Conservation (phyloP, 2,329 filamentous ascomycete species). For the Calycina marina region DNA sequence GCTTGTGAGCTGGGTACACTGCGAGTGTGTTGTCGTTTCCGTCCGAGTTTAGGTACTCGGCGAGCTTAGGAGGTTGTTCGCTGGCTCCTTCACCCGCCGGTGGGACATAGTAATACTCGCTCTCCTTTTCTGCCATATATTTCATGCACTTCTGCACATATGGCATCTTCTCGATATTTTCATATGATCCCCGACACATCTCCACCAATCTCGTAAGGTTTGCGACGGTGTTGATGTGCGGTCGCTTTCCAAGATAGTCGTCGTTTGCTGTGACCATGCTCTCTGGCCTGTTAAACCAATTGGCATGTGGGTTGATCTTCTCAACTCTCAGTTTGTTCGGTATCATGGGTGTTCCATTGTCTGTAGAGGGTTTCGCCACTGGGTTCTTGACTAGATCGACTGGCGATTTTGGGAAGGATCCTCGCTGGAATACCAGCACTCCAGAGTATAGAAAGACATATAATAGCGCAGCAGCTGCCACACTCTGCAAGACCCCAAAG, state of each 20-base stretch:
- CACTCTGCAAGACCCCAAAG: constrained; percentile 18
- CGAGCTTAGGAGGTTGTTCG: constrained; percentile 18
- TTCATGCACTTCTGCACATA: constrained; percentile 36
- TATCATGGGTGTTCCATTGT: constrained; percentile 6
- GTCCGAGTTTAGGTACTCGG: constrained; percentile 23
- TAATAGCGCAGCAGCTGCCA: constrained; percentile 16
- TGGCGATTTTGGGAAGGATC: constrained; percentile 15
- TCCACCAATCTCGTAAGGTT: constrained; percentile 36
- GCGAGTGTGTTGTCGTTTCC: constrained; percentile 21
- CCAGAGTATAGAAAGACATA: constrained; percentile 18
- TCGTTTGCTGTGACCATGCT: constrained; percentile 34
- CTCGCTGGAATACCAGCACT: constrained; percentile 16
- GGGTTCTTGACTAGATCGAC: constrained; percentile 16
- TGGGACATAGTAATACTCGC: constrained; percentile 35
- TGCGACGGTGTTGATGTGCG: constrained; percentile 36
- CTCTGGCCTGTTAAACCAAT: constrained; percentile 37
- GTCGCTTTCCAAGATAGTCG: constrained; percentile 34
- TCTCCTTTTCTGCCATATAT: constrained; percentile 32
- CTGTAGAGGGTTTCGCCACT: constrained; percentile 5
- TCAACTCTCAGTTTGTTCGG: constrained; percentile 20
- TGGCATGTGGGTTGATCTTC: constrained; percentile 35
- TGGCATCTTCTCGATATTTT: constrained; percentile 38
- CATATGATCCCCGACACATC: constrained; percentile 35
- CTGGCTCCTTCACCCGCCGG: constrained; percentile 18
- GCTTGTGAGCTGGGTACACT: constrained; percentile 21